Evolutionary conservation across 2,329 filamentous ascomycete genomes (phyloP).

Genomic region (Cercospora beticola): DNA sequence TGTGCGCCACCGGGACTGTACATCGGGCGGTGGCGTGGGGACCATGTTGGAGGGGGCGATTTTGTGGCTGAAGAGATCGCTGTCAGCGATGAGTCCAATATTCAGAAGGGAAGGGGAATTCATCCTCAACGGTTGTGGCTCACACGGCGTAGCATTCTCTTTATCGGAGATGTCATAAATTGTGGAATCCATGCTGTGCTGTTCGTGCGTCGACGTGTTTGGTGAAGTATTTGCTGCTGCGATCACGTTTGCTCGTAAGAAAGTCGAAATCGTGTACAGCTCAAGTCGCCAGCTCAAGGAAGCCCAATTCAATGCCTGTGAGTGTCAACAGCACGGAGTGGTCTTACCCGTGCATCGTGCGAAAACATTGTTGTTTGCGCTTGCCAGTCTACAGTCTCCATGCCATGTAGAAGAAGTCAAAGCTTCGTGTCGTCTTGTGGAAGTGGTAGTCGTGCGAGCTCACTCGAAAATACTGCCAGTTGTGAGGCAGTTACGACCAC

Average conservation of each 20-base stretch:
- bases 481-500: neutral
- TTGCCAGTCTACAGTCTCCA: neutral
- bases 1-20: conserved; percentile 5
- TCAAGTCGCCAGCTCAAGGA: neutral
- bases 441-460: neutral
- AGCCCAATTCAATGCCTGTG: neutral
- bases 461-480: neutral
- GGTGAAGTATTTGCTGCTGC: neutral
- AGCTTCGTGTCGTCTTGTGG: neutral
- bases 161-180: conserved; percentile 1
- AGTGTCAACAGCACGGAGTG: neutral
- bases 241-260: neutral
- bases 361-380: neutral
- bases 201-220: neutral
- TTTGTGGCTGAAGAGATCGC: neutral
- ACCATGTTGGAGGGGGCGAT: neutral
- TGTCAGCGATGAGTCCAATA: neutral
- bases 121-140: neutral
- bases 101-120: neutral
- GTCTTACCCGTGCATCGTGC: neutral
- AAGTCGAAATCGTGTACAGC: neutral
- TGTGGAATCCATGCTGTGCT: neutral
- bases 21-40: neutral
- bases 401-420: neutral
- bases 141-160: neutral